A percentile compares a stretch with the other conserved stretches of the same genome.
Conservation (phyloP, 805 yeast species). For the Myxozyma neglecta region DNA sequence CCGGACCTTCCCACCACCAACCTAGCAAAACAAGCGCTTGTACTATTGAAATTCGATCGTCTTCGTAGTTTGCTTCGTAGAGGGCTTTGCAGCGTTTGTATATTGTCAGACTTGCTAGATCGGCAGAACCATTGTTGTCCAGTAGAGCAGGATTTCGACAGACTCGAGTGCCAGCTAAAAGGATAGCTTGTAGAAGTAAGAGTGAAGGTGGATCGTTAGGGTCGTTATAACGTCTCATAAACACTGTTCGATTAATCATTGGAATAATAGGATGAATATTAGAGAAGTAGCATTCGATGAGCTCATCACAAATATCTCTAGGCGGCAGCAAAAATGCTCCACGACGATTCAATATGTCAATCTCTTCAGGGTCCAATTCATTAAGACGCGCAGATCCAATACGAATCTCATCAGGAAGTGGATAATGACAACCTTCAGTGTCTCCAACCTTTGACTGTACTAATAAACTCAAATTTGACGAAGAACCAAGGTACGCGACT, state of each 20-base stretch:
- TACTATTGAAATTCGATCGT: slow-evolving; percentile 59
- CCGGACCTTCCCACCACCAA: slow-evolving; percentile 73
- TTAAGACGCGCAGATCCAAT: slow-evolving; percentile 37
- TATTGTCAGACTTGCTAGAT: slow-evolving; percentile 58
- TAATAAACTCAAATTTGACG: slow-evolving; percentile 51
- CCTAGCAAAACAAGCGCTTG: slow-evolving; percentile 65
- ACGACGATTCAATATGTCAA: slow-evolving; percentile 54
- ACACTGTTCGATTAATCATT: slow-evolving; percentile 60
- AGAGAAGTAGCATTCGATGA: slow-evolving; percentile 62
- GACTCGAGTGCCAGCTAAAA: slow-evolving; percentile 67
- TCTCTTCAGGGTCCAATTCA: slow-evolving; percentile 56
- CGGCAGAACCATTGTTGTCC: slow-evolving; percentile 50
- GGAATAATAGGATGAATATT: slow-evolving; percentile 70
- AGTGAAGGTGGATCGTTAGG: slow-evolving; percentile 60
- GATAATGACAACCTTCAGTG: slow-evolving; percentile 48
- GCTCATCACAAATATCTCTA: slow-evolving; percentile 56
- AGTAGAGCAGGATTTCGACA: slow-evolving; percentile 53
- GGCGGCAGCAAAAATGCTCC: slow-evolving; percentile 67
- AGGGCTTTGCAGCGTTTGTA: slow-evolving; percentile 73
- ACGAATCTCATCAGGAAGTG: slow-evolving; percentile 35
- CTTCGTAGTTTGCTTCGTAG: slow-evolving; percentile 67
- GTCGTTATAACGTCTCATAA: slow-evolving; percentile 58
- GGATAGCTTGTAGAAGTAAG: slow-evolving; percentile 64
- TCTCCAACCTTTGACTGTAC: slow-evolving; percentile 47
- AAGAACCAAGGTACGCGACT: slow-evolving; percentile 54